A percentile compares a stretch with the other conserved stretches of the same genome.
Conservation (phyloP, 371 early-diverging fungal species). For the Lichtheimia ramosa region DNA sequence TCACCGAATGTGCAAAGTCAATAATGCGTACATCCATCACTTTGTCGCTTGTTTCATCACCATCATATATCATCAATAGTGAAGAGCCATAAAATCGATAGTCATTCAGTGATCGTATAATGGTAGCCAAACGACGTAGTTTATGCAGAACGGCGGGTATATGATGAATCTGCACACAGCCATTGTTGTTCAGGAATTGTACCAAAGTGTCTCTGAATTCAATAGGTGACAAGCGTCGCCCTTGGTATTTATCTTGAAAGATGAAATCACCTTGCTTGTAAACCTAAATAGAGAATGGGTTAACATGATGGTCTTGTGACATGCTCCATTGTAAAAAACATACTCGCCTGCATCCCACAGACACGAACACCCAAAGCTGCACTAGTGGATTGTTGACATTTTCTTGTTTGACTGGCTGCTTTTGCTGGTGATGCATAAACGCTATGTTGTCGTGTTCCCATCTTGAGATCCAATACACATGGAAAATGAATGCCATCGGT, state of each 20-base stretch:
- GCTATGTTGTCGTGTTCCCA: constrained; percentile 97
- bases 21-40: constrained; percentile 87
- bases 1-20: constrained; percentile 89
- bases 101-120: constrained; percentile 70
- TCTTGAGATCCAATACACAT: constrained; percentile 95
- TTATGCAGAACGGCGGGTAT: constrained; percentile 80
- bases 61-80: constrained; percentile 64
- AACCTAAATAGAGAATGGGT: constrained; percentile 43
- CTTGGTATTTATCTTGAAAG: constrained; percentile 94
- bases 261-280: constrained; percentile 73
- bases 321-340: background rate
- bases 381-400: constrained; percentile 91
- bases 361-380: constrained; percentile 89
- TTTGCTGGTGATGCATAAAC: constrained; percentile 85
- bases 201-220: constrained; percentile 80
- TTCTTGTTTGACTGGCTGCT: constrained; percentile 80
- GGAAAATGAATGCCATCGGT: constrained; percentile 86
- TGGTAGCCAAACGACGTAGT: constrained; percentile 68
- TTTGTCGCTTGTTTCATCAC: constrained; percentile 18
- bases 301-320: background rate
- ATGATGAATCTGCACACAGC: constrained; percentile 67
- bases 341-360: constrained; percentile 93
- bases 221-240: constrained; percentile 76
- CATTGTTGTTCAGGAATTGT: constrained; percentile 84
- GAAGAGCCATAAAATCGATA: constrained; percentile 92